Conservation (phyloP, 805 yeast species). For the Candida krabiensis region DNA sequence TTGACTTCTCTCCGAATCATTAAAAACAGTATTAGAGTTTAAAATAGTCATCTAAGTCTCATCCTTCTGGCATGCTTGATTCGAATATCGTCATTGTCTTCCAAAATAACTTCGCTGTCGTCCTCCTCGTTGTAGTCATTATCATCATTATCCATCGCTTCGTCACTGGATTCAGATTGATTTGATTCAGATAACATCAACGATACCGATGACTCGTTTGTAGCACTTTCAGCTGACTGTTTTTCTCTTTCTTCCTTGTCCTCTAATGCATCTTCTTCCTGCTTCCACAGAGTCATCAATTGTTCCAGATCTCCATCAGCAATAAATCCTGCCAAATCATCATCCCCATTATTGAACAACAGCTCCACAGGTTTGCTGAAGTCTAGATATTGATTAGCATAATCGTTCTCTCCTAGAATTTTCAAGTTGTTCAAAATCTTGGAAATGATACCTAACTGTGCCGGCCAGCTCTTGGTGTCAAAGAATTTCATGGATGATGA, state of each 20-base stretch:
- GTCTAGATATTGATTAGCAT: conserved; percentile 9
- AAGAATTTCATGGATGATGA: conserved; percentile 20
- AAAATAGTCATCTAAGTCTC: conserved; percentile 7
- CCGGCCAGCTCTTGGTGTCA: conserved; percentile 16
- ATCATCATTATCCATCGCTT: conserved; percentile 4
- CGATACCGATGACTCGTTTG: too few species aligned
- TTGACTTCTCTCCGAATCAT: background rate
- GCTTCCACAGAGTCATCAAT: conserved; percentile 16
- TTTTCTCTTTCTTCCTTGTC: conserved; percentile 7
- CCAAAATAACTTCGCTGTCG: conserved; percentile 16
- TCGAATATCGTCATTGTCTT: conserved; percentile 9
- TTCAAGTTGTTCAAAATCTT: conserved; percentile 16
- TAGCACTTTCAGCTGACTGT: conserved; percentile 4
- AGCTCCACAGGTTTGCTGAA: conserved; percentile 13
- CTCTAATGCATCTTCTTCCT: conserved; percentile 13
- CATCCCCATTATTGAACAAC: conserved; percentile 10
- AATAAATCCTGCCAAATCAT: conserved; percentile 12
- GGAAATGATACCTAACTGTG: conserved; percentile 18
- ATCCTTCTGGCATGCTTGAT: conserved; percentile 4
- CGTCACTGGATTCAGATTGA: conserved; percentile 1
- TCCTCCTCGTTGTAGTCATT: conserved; percentile 16
- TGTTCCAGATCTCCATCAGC: conserved; percentile 9
- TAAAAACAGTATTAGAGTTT: too few species aligned
- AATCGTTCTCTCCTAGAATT: conserved; percentile 10
- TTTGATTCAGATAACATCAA: conserved; percentile 2